Conservation (phyloP, 2,329 filamentous ascomycete genomes). For the Sclerotinia minor region DNA sequence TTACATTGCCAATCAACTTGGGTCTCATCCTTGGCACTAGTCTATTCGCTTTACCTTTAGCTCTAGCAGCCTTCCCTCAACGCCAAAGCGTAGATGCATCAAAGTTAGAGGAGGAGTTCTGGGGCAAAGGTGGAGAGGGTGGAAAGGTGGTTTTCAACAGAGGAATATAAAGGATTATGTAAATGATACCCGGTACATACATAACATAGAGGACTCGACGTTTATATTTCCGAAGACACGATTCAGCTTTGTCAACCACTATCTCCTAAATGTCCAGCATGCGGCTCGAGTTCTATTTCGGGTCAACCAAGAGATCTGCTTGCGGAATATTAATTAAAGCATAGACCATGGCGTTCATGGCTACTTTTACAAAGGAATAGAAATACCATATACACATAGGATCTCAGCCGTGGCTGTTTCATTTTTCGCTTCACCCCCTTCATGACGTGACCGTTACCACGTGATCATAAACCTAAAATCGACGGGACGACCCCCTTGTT, state of each 20-base stretch:
- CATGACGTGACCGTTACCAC: neutral
- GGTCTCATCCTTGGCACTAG: conserved; percentile 84
- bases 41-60: conserved; percentile 83
- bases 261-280: conserved; percentile 4
- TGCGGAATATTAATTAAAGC: neutral
- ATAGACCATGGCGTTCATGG: conserved; percentile 3
- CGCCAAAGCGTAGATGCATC: conserved; percentile 76
- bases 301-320: neutral
- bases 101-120: conserved; percentile 82
- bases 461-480: neutral
- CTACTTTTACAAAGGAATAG: neutral
- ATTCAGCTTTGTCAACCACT: conserved; percentile 9
- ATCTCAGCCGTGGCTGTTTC: neutral
- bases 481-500: neutral
- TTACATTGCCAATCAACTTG: conserved; percentile 82
- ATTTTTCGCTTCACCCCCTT: neutral
- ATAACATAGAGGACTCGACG: neutral
- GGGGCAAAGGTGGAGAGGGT: conserved; percentile 72
- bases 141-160: conserved; percentile 96
- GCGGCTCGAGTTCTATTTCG: conserved; percentile 12
- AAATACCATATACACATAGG: neutral
- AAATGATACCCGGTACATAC: neutral
- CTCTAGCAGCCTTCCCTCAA: conserved; percentile 89
- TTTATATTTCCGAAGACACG: conserved; percentile 6
- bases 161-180: conserved; percentile 62